These are phyloP conservation scores for Leishmania amazonensis DNA, from an alignment of 208 protist genomes.

Conservation along the genomic window DNA sequence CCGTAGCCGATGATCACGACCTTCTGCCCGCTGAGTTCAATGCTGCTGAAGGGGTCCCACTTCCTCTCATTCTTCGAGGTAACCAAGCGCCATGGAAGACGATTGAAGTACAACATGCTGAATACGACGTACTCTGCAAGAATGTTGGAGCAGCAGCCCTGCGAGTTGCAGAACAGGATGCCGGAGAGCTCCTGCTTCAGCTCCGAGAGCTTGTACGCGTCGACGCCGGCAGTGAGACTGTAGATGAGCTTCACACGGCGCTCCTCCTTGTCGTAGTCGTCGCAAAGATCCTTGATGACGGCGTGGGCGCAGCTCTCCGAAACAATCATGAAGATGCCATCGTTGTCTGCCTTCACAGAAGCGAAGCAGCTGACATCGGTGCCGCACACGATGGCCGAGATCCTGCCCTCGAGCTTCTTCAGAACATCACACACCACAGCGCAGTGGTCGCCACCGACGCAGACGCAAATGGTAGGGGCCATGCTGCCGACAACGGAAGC, in stretches of 20 bases:
- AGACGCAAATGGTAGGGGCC: slow-evolving; percentile 12
- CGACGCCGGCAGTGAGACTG: slow-evolving; percentile 73
- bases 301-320: slow-evolving; percentile 27
- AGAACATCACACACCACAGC: not conserved
- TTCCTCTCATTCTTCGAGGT: slow-evolving; percentile 51
- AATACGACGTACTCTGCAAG: slow-evolving; percentile 81
- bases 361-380: slow-evolving; percentile 1
- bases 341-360: slow-evolving; percentile 9
- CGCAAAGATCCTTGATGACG: slow-evolving; percentile 53
- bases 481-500: not conserved
- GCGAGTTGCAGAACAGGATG: slow-evolving; percentile 74
- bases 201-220: slow-evolving; percentile 57
- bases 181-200: slow-evolving; percentile 43
- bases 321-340: slow-evolving; percentile 12
- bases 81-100: slow-evolving; percentile 63
- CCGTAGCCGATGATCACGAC: slow-evolving; percentile 86
- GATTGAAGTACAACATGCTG: slow-evolving; percentile 89
- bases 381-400: not conserved
- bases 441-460: not conserved
- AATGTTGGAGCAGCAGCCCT: slow-evolving; percentile 68
- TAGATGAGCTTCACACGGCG: slow-evolving; percentile 80
- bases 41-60: slow-evolving; percentile 82
- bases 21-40: slow-evolving; percentile 57
- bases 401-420: not conserved
- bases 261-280: slow-evolving; percentile 47